Percentiles rank a stretch among this genome's conserved stretches.
Evolutionary conservation across 192 early-diverging fungal genomes (phyloP).

Genomic region (Linnemannia hyalina): DNA sequence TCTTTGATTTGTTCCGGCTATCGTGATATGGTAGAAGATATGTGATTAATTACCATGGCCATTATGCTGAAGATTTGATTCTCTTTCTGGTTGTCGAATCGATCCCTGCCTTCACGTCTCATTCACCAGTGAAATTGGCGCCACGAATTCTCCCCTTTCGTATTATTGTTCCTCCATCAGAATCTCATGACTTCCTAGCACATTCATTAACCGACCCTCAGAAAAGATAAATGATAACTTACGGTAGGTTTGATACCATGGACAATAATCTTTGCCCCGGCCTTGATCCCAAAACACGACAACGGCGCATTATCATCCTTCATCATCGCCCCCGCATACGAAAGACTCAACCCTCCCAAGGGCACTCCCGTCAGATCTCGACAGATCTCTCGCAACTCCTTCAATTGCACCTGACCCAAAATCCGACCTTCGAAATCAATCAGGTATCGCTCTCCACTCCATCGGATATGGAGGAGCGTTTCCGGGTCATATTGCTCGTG

Average conservation of each 20-base stretch:
- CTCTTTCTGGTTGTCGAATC: too few species aligned
- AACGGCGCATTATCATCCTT: constrained; percentile 83
- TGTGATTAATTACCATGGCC: too few species aligned
- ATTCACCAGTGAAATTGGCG: too few species aligned
- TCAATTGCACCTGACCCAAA: constrained; percentile 71
- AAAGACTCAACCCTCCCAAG: constrained; percentile 78
- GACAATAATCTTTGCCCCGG: constrained; percentile 80
- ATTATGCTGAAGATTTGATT: too few species aligned
- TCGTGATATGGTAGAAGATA: not conserved
- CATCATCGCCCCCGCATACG: constrained; percentile 78
- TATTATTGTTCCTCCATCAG: too few species aligned
- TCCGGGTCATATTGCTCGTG: constrained; percentile 36
- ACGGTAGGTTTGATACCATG: constrained; percentile 76
- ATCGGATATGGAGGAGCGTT: constrained; percentile 41
- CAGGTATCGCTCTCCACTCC: constrained; percentile 32
- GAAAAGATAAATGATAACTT: constrained; percentile 28
- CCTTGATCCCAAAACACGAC: constrained; percentile 78
- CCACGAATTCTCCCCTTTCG: too few species aligned
- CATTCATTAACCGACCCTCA: too few species aligned
- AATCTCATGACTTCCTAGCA: too few species aligned
- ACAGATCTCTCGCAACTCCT: constrained; percentile 80
- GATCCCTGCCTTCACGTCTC: too few species aligned
- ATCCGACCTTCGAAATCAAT: constrained; percentile 59
- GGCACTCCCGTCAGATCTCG: constrained; percentile 84
- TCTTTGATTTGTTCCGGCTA: constrained; percentile 57